Evolutionary conservation across 2,329 filamentous ascomycete species (phyloP).

Genomic region (Clathrospora elynae): DNA sequence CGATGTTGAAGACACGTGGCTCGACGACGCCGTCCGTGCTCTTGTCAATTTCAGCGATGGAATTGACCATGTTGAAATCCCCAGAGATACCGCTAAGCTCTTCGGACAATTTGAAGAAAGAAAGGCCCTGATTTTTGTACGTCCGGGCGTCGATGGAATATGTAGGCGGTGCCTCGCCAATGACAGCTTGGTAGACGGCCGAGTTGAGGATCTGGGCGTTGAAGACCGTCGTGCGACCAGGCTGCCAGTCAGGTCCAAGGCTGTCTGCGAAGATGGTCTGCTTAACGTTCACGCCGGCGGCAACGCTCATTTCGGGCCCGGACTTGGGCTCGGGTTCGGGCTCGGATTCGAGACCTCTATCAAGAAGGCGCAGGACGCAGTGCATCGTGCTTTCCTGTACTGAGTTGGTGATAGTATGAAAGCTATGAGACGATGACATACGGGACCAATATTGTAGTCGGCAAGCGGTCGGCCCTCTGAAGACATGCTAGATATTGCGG

Average conservation of each 20-base stretch:
- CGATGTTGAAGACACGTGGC: background rate
- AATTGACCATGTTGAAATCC: slow-evolving; percentile 34
- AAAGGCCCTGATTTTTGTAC: slow-evolving; percentile 43
- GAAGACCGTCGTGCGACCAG: slow-evolving; percentile 36
- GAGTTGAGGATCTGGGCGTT: slow-evolving; percentile 52
- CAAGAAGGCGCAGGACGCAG: slow-evolving; percentile 70
- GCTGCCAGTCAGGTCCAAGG: slow-evolving; percentile 11
- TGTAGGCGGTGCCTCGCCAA: slow-evolving; percentile 42
- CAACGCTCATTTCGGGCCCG: slow-evolving; percentile 45
- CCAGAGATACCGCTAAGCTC: slow-evolving; percentile 37
- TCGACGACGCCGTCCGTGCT: background rate
- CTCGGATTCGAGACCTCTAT: slow-evolving; percentile 41
- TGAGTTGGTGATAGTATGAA: too few species aligned
- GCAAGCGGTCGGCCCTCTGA: background rate
- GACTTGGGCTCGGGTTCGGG: slow-evolving; percentile 1
- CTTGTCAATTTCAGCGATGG: slow-evolving; percentile 31
- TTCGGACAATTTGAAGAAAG: slow-evolving; percentile 48
- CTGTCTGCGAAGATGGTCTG: slow-evolving; percentile 48
- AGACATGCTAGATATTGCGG: background rate
- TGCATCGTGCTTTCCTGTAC: too few species aligned
- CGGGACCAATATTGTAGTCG: slow-evolving; percentile 66
- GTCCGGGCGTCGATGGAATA: slow-evolving; percentile 44
- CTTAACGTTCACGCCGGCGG: slow-evolving; percentile 50
- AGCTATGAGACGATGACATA: too few species aligned
- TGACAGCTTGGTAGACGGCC: slow-evolving; percentile 42